Base-by-base conservation (phyloP, 306 rosid genomes). In the Citrullus amarus region DNA sequence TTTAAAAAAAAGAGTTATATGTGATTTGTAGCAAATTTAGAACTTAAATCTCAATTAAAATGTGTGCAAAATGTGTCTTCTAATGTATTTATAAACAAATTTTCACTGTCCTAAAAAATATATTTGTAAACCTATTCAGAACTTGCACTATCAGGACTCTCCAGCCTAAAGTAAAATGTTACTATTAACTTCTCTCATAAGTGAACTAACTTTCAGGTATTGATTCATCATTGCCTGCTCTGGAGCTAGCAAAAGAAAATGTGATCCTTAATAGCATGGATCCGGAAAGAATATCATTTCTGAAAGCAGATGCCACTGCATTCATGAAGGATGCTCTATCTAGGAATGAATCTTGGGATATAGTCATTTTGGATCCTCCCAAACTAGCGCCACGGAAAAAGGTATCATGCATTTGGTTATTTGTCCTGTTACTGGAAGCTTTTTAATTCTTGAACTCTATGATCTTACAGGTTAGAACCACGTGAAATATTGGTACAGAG, bases 221-320 rank as follows among this genome's bases (percentile, higher is more conserved):
- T 51, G 97, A 95, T 78, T 72, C 97, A 63, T 95, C 97, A 41
- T 72, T 82, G 65, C 89, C 90, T n/a, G 96, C 96, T 44, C 80
- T 95, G 83, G 96, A 89, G 82, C 90, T 94, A 67, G 98, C 98
- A 13, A 86, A 83, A 75, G 98, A 92, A 92, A 95, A 95, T 80
- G 87, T 88, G 54, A 83, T 78, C 62, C 91, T 89, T 43, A 95
- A 95, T 85, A 83, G 75, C 83, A 80, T 95, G 89, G 96, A 88
- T 85, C 91, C 95, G 2, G 87, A 77, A 81, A 83, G 80, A 84
- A 88, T 95, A 80, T 86, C 93, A 67, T 92, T 92, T 84, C 65
- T 91, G 50, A 91, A 74, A 84, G 91, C 86, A 84, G 98, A 94
- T 79, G 97, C 90, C 59, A 81, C 88, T 41, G 84, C 76, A 51